Conservation (phyloP, 345 rosid genomes). For the Pugionium cornutum region DNA sequence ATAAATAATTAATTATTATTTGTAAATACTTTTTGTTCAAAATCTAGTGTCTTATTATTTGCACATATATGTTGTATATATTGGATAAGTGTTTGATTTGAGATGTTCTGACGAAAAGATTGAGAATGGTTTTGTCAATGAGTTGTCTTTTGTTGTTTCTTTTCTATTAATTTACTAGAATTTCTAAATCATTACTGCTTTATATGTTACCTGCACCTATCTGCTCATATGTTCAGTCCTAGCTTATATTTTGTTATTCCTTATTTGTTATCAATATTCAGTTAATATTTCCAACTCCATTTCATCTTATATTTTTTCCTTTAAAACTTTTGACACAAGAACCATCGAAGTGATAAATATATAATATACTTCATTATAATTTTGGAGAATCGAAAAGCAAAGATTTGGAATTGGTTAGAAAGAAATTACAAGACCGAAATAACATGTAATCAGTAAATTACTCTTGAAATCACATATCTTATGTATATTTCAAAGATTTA, state of each 20-base stretch:
- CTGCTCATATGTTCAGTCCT: slow-evolving; percentile 38
- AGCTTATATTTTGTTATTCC: slow-evolving; percentile 34
- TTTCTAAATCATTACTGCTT: slow-evolving; percentile 29
- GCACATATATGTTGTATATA: background rate
- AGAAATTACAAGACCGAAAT: too few species aligned
- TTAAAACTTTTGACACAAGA: background rate
- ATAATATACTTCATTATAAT: too few species aligned
- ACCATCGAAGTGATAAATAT: background rate
- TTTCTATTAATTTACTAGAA: slow-evolving; percentile 30
- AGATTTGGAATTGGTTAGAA: too few species aligned
- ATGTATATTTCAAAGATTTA: too few species aligned
- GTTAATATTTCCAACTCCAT: slow-evolving; percentile 1
- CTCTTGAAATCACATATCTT: too few species aligned
- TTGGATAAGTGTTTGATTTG: slow-evolving; percentile 38
- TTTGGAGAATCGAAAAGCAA: too few species aligned
- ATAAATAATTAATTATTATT: too few species aligned
- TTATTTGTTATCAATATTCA: slow-evolving; percentile 23
- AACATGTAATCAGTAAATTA: too few species aligned
- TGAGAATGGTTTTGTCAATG: slow-evolving; percentile 40
- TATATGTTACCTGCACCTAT: slow-evolving; percentile 44
- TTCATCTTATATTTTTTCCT: background rate
- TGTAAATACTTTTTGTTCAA: too few species aligned
- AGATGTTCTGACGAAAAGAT: slow-evolving; percentile 43
- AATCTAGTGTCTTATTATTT: background rate
- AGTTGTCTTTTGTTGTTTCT: slow-evolving; percentile 44